Base-by-base conservation (phyloP, 2,329 filamentous ascomycete genomes). In the Aspergillus aculeatus region DNA sequence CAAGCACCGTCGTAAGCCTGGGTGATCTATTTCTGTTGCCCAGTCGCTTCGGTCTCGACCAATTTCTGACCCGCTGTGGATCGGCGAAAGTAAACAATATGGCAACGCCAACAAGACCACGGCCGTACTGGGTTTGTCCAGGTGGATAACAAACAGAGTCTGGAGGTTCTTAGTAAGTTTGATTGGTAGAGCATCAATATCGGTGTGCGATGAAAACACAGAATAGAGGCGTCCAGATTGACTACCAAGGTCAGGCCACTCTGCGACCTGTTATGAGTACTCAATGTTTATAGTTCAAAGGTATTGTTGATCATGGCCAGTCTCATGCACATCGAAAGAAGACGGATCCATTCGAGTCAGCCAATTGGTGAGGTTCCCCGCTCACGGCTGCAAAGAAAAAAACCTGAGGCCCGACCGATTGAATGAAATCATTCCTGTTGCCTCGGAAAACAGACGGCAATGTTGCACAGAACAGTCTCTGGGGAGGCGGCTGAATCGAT, bases 111-210 rank as follows among this genome's bases (percentile, higher is more conserved):
- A 23, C 44, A 48, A 48, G 19, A 19, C 26, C 41, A 23, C 14
- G 41, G 10, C 80, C 57, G 81, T 81, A 7, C 82, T 81, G 4
- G 82, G 52, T 60, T 70, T 80, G 65, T 89, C 86, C 59, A 87
- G 78, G 70, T 44, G 38, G 38, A 44, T 44, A n/a, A 16, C 38
- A 4, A 44, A 2, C 16, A 7, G 38, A 44, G 38, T 19, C 38
- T n/a, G 38, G 7, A 19, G 6, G 38, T 16, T 41, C 38, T 3
- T 5, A 44, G 38, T 0, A 7, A 19, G 16, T 7, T 6, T 44
- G 14, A 44, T 44, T 44, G 38, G 38, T 19, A 44, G 38, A 44
- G 14, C 38, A 44, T 19, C 38, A 44, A 5, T 44, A 44, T 44
- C 38, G 38, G 38, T 44, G 38, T n/a, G 16, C 14, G 38, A 19